Conservation (phyloP, 495 filamentous ascomycete genomes). For the Arthonia radiata region DNA sequence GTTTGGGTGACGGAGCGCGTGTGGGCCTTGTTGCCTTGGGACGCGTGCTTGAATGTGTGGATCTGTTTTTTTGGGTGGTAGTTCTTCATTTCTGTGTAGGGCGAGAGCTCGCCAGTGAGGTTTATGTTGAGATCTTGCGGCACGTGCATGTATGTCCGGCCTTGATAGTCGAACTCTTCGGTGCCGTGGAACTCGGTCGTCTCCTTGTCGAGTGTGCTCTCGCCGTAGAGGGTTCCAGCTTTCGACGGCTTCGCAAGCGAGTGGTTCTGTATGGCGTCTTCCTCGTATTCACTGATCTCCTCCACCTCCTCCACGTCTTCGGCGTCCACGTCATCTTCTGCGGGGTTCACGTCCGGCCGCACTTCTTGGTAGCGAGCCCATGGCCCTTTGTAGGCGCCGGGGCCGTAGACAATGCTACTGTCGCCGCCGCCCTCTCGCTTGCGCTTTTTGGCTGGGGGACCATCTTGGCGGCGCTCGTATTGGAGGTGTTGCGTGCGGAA, state of each 20-base stretch:
- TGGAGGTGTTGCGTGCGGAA: constrained; percentile 37
- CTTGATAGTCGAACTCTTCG: constrained; percentile 71
- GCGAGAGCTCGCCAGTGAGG: constrained; percentile 39
- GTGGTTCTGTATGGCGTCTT: constrained; percentile 27
- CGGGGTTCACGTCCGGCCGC: constrained; percentile 14
- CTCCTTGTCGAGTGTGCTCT: constrained; percentile 28
- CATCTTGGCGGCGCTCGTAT: constrained; percentile 50
- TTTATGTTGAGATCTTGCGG: constrained; percentile 89
- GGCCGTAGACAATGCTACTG: constrained; percentile 57
- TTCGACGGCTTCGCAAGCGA: constrained; percentile 28
- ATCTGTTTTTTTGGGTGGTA: constrained; percentile 83
- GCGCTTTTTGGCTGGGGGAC: constrained; percentile 37
- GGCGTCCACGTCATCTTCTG: constrained; percentile 22
- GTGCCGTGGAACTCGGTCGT: constrained; percentile 71
- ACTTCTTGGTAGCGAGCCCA: constrained; percentile 70
- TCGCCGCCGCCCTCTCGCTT: constrained; percentile 69
- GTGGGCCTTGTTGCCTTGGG: too few relatives aligned
- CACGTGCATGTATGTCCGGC: constrained; percentile 82
- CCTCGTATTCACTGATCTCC: constrained; percentile 59
- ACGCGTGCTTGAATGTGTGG: constrained; percentile 74
- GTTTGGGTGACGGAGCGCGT: constrained; percentile 66
- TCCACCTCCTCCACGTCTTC: constrained; percentile 26
- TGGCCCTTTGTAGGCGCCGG: constrained; percentile 68
- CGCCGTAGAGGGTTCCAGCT: constrained; percentile 32
- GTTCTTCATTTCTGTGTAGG: too few relatives aligned